Percentiles rank a stretch among this genome's conserved stretches.
Evolutionary conservation across 164 flowering plant species (phyloP).

Genomic region (Umbellularia californica): DNA sequence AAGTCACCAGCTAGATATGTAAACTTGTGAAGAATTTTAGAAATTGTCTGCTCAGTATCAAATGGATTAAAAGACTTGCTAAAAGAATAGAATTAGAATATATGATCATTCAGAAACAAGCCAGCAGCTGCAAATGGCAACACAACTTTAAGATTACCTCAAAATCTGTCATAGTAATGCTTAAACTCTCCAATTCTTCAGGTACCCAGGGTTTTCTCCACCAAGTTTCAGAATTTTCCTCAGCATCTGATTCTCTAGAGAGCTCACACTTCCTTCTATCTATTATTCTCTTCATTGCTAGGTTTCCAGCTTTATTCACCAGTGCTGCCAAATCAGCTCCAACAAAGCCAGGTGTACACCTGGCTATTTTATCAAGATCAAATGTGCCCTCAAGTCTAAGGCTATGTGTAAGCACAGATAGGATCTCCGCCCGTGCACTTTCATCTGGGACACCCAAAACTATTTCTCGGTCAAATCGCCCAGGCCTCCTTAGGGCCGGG

Average conservation of each 20-base stretch:
- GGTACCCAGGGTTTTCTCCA: slow-evolving; percentile 57
- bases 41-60: not conserved
- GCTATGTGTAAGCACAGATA: slow-evolving; percentile 52
- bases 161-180: slow-evolving; percentile 83
- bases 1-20: not conserved
- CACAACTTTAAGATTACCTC: slow-evolving; percentile 43
- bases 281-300: slow-evolving; percentile 69
- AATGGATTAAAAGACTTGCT: not conserved
- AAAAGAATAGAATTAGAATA: not conserved
- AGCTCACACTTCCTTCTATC: slow-evolving; percentile 46
- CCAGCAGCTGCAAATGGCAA: not conserved
- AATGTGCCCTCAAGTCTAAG: slow-evolving; percentile 70
- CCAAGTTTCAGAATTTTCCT: slow-evolving; percentile 43
- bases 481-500: slow-evolving; percentile 84
- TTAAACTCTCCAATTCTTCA: slow-evolving; percentile 69
- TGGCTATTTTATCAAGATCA: slow-evolving; percentile 65
- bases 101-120: not conserved
- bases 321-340: slow-evolving; percentile 84
- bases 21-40: not conserved
- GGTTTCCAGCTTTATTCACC: slow-evolving; percentile 72
- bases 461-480: slow-evolving; percentile 88
- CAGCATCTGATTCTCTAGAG: slow-evolving; percentile 14
- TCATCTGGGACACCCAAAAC: slow-evolving; percentile 78
- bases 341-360: slow-evolving; percentile 84
- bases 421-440: slow-evolving; percentile 68